Evolutionary conservation across 1,284 basidiomycete genomes (phyloP).

Genomic region (Schizophyllum commune): DNA sequence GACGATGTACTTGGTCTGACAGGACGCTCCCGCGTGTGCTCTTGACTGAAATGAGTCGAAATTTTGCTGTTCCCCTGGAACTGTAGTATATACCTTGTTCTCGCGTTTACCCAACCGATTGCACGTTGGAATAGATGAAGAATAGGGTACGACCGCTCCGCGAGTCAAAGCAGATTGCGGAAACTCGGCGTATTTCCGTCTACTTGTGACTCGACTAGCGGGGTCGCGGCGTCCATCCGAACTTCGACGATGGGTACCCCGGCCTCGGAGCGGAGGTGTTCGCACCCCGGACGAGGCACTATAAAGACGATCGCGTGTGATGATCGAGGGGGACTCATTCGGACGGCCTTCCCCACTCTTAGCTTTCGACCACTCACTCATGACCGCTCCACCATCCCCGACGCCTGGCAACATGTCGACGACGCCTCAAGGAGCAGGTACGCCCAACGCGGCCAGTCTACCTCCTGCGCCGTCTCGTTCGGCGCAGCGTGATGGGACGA

Average conservation of each 20-base stretch:
- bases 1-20: too few relatives aligned
- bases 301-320: neutral
- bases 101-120: neutral
- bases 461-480: conserved; percentile 48
- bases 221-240: too few relatives aligned
- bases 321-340: neutral
- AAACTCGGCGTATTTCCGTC: too few relatives aligned
- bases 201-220: too few relatives aligned
- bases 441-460: conserved; percentile 13
- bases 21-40: too few relatives aligned
- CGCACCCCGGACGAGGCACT: too few relatives aligned
- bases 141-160: too few relatives aligned
- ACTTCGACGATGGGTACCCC: too few relatives aligned
- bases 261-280: neutral
- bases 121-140: too few relatives aligned
- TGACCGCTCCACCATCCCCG: neutral
- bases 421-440: neutral
- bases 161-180: too few relatives aligned
- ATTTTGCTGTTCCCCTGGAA: neutral
- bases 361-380: neutral
- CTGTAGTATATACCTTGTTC: neutral
- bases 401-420: neutral
- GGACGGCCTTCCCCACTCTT: too few relatives aligned
- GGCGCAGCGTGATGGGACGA: conserved; percentile 46
- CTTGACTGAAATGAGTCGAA: too few relatives aligned